Percentiles rank a stretch among this genome's conserved stretches.
phyloP scores from a whole-genome alignment of 2,329 filamentous ascomycete species.

The Phyllachora maydis region DNA sequence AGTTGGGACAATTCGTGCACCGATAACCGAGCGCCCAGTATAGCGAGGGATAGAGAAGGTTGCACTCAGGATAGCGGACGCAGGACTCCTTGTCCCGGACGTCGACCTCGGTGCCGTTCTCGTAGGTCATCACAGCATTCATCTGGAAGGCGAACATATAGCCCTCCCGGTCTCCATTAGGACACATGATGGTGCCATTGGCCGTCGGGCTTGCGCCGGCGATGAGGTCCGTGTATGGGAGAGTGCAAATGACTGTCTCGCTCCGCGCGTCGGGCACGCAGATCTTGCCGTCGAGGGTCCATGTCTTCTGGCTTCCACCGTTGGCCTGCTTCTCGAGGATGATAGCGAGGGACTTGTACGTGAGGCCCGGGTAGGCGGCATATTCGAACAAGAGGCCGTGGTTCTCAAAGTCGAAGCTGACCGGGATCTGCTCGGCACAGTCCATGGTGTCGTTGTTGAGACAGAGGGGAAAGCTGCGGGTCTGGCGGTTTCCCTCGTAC shows the following conservation, averaged over 20 bases:
- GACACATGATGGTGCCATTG: not conserved
- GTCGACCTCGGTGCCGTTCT: not conserved
- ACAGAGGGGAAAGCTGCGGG: not conserved
- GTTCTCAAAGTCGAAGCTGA: constrained; percentile 1
- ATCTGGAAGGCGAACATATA: not conserved
- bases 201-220: not conserved
- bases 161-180: not conserved
- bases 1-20: not conserved
- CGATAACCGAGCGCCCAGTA: not conserved
- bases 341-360: not conserved
- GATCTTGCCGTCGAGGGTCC: not conserved
- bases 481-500: not conserved
- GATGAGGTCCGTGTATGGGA: not conserved
- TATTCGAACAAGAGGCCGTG: not conserved
- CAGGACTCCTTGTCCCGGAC: not conserved
- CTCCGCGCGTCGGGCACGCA: not conserved
- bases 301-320: not conserved
- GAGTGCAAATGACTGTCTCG: not conserved
- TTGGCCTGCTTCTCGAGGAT: not conserved
- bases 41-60: not conserved
- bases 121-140: not conserved
- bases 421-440: not conserved
- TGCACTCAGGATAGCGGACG: not conserved
- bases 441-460: not conserved
- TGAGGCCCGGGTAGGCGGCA: not conserved